A percentile compares a stretch with the other conserved stretches of the same genome.
Evolutionary conservation across 257 asterid species (phyloP).

Genomic region (Solanum neorickii): DNA sequence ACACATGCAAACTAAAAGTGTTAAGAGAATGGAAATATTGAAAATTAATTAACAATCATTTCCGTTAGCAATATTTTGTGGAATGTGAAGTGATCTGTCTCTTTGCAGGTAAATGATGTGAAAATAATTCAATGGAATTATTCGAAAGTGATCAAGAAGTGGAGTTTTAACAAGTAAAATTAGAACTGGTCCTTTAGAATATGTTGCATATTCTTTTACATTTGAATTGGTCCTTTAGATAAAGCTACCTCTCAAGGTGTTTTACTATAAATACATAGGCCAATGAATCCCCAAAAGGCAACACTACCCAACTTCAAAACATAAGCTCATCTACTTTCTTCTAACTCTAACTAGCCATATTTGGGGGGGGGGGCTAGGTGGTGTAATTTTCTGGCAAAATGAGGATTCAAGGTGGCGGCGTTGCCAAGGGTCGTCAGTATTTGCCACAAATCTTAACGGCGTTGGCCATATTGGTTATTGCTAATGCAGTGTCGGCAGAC

Average conservation of each 20-base stretch:
- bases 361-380: conserved; percentile 4
- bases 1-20: conserved; percentile 17
- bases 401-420: conserved; percentile 24
- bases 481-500: neutral
- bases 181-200: neutral
- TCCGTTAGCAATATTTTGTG: neutral
- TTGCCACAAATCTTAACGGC: conserved; percentile 14
- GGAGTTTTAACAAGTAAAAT: conserved; percentile 36
- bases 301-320: conserved; percentile 1
- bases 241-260: neutral
- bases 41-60: neutral
- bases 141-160: neutral
- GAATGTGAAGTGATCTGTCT: neutral
- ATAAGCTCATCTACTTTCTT: neutral
- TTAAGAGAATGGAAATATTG: neutral
- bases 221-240: conserved; percentile 14
- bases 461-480: neutral
- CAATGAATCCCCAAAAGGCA: neutral
- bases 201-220: neutral
- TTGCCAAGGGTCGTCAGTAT: conserved; percentile 13
- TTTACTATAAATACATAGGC: conserved; percentile 18
- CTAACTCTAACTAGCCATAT: neutral
- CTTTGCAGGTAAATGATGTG: neutral
- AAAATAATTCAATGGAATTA: neutral
- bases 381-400: conserved; percentile 12